Conservation (phyloP, 495 filamentous ascomycete genomes). For the Aspergillus egyptiacus region DNA sequence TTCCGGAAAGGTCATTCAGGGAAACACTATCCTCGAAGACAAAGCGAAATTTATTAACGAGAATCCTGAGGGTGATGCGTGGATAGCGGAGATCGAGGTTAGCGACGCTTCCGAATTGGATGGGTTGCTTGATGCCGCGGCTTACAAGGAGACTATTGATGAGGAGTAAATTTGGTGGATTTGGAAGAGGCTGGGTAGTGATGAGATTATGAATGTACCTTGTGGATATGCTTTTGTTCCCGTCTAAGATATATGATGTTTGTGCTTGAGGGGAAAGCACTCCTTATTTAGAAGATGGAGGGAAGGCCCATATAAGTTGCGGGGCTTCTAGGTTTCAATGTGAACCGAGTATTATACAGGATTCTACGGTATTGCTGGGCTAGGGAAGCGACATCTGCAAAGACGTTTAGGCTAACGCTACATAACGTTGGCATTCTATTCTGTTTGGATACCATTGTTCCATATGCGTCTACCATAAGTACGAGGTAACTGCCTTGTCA, state of each 20-base stretch:
- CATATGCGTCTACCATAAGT: no score
- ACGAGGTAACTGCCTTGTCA: no score
- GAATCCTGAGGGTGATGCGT: constrained; percentile 77
- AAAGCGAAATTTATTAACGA: constrained; percentile 83
- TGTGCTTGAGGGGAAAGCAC: neutral
- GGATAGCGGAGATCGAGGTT: constrained; percentile 85
- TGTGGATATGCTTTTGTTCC: constrained; percentile 2
- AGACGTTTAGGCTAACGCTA: no score
- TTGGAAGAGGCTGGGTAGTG: neutral
- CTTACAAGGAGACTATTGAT: constrained; percentile 67
- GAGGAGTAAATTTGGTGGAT: constrained; percentile 25
- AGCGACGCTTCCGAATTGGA: constrained; percentile 64
- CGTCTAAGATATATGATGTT: constrained; percentile 17
- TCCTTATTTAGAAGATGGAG: constrained; percentile 11
- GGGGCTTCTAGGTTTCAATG: no score
- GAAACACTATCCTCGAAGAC: constrained; percentile 70
- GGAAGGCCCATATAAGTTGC: no score
- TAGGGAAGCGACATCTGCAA: no score
- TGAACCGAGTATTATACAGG: no score
- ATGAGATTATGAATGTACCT: neutral
- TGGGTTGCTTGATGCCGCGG: constrained; percentile 61
- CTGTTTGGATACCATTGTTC: no score
- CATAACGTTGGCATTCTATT: no score
- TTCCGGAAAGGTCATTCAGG: constrained; percentile 62
- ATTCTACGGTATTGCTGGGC: no score